These are phyloP conservation scores for Alternaria dauci DNA, from an alignment of 2,329 filamentous ascomycete genomes.

Conservation along the genomic window DNA sequence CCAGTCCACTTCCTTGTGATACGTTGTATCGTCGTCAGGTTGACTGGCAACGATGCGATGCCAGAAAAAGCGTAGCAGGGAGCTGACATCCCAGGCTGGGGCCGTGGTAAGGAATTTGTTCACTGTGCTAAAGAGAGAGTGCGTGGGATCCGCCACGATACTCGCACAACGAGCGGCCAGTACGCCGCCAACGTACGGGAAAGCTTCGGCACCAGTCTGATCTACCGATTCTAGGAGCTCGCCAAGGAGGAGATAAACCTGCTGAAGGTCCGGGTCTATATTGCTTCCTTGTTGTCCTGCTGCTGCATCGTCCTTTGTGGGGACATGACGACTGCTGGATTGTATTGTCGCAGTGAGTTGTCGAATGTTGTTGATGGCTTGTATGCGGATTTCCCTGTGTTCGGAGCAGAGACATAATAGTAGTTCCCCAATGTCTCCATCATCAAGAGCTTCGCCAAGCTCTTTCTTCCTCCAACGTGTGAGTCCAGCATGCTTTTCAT, in stretches of 20 bases:
- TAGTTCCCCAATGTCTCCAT: slow-evolving; percentile 74
- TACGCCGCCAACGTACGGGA: slow-evolving; percentile 77
- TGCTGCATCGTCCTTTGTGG: slow-evolving; percentile 1
- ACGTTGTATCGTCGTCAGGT: slow-evolving; percentile 77
- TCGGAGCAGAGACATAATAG: slow-evolving; percentile 79
- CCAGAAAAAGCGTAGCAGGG: slow-evolving; percentile 66
- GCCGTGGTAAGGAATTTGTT: slow-evolving; percentile 83
- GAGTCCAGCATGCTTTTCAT: slow-evolving; percentile 57
- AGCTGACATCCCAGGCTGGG: slow-evolving; percentile 73
- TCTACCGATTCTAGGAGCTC: slow-evolving; percentile 78
- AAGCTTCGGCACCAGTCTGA: slow-evolving; percentile 45
- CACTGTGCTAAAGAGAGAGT: slow-evolving; percentile 84
- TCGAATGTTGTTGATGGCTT: slow-evolving; percentile 74
- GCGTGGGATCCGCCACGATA: slow-evolving; percentile 77
- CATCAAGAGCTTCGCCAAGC: slow-evolving; percentile 79
- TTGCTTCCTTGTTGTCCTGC: slow-evolving; percentile 47
- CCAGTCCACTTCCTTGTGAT: slow-evolving; percentile 75
- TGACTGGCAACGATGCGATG: slow-evolving; percentile 77
- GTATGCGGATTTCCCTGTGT: slow-evolving; percentile 77
- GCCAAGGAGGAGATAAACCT: slow-evolving; percentile 79
- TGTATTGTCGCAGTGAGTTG: slow-evolving; percentile 66
- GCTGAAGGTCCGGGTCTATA: slow-evolving; percentile 70
- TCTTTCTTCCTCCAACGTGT: slow-evolving; percentile 77
- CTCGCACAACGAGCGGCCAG: slow-evolving; percentile 76
- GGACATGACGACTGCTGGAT: slow-evolving; percentile 38